Evolutionary conservation across 2,329 filamentous ascomycete species (phyloP), one percentile per base, ranked within the genome.

Genomic region (Aspergillus udagawae): DNA sequence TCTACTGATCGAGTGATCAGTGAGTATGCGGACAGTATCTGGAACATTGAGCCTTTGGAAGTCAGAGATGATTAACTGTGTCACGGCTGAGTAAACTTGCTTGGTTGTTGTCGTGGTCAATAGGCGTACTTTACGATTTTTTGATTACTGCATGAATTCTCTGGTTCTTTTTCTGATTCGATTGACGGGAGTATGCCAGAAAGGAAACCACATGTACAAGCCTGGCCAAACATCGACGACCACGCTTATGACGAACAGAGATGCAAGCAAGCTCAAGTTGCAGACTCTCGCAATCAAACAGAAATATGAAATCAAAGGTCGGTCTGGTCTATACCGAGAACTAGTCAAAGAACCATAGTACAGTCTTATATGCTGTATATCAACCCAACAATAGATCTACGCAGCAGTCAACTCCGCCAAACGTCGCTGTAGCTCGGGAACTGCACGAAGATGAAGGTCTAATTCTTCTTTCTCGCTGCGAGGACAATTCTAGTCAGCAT

Each of bases 1-100:
- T 92, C 87, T 65, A 93, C 89, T 62, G 93, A 97, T 74, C 85
- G 93, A 42, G 96, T 93, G 77, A 97, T 97, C 74, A 91, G 93
- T 68, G 92, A 97, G 81, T 99, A 99, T 77, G 94, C 94, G 0
- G 93, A 99, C 74, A 87, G 83, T 62, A 97, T 99, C 73, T 99
- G 94, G 94, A 97, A 97, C 70, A 81, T 96, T 42, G 93, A 97
- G 80, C 92, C 93, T 28, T 74, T 94, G 54, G 75, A 76, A 35
- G 78, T 80, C 23, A 73, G 75, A 63, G 70, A 76, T 29, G 51
- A 48, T 28, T 60, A 44, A 29, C 44, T 49, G 14, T 48, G 23
- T 52, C 51, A 60, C 58, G 25, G n/a, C 12, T 29, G 8, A 17
- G 32, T 17, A 38, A 7, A 35, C 7, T 17, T 29, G 28, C 28